Conservation (phyloP, 208 protist species). For the Vickermania ingenoplastis region DNA sequence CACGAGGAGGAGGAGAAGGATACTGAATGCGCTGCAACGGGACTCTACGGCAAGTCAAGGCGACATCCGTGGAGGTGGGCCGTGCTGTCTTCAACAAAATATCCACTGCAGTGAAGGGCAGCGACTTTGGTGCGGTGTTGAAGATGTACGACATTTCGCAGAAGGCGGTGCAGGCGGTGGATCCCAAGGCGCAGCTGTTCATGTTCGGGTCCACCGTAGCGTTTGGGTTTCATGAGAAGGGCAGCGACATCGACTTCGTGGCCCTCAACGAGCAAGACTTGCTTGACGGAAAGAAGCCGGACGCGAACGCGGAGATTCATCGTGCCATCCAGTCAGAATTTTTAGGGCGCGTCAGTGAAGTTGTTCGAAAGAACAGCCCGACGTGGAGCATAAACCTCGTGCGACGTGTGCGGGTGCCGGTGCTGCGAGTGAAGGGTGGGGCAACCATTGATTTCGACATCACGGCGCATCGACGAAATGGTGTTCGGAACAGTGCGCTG, state of each 20-base stretch:
- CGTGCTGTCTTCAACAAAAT: background rate
- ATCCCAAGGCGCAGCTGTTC: conserved; percentile 20
- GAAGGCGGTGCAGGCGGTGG: background rate
- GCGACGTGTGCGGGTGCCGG: conserved; percentile 75
- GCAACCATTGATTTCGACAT: conserved; percentile 62
- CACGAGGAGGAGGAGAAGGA: no score
- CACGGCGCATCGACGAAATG: conserved; percentile 67
- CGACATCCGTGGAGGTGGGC: background rate
- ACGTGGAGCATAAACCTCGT: conserved; percentile 63
- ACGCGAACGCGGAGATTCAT: conserved; percentile 51
- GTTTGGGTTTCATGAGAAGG: conserved; percentile 55
- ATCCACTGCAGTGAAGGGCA: background rate
- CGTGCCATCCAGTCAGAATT: conserved; percentile 64
- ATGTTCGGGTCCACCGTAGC: conserved; percentile 77
- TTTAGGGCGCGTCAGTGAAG: conserved; percentile 20
- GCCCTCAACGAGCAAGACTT: conserved; percentile 36
- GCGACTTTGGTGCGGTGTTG: background rate
- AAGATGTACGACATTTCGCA: background rate
- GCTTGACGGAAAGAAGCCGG: conserved; percentile 39
- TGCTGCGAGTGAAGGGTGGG: conserved; percentile 45
- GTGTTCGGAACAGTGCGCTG: conserved; percentile 79
- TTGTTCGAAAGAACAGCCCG: conserved; percentile 19
- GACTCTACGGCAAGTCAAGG: no score
- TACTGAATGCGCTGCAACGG: no score
- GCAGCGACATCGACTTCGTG: conserved; percentile 76